Conservation (phyloP, 805 yeast species). For the Schwanniomyces pseudopolymorphus region DNA sequence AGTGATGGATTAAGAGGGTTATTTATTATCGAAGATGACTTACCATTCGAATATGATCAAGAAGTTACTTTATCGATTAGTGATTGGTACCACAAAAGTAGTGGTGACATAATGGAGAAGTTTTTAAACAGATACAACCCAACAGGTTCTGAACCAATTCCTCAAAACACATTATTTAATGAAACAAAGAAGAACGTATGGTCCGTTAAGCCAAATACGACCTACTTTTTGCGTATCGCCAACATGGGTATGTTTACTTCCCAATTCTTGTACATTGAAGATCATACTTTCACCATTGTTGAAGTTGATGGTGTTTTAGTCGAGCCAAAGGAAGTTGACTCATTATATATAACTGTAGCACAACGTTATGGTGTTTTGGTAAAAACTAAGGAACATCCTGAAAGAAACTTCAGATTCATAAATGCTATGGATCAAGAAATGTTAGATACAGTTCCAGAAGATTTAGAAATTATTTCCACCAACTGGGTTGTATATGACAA, state of each 20-base stretch:
- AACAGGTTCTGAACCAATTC: constrained; percentile 98
- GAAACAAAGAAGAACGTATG: constrained; percentile 78
- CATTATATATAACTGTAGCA: constrained; percentile 82
- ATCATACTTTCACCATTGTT: constrained; percentile 79
- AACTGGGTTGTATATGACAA: constrained; percentile 63
- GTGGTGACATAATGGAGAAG: constrained; percentile 47
- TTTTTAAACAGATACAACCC: constrained; percentile 83
- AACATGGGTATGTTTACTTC: constrained; percentile 92
- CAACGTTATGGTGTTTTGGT: constrained; percentile 86
- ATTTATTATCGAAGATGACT: constrained; percentile 54
- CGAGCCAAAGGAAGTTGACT: constrained; percentile 66
- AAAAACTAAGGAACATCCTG: constrained; percentile 63
- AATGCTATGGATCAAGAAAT: constrained; percentile 77
- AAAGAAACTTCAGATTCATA: constrained; percentile 76
- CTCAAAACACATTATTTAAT: constrained; percentile 76
- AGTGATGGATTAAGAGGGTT: constrained; percentile 76
- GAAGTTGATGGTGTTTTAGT: constrained; percentile 92
- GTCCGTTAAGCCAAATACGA: constrained; percentile 78
- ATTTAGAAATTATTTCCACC: constrained; percentile 69
- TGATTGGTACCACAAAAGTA: constrained; percentile 84
- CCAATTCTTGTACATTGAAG: constrained; percentile 86
- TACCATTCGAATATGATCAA: constrained; percentile 58
- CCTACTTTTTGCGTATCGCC: constrained; percentile 76
- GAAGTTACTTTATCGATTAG: constrained; percentile 66
- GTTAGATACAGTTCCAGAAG: constrained; percentile 74